Evolutionary conservation across 2,329 filamentous ascomycete genomes (phyloP).

Genomic region (Penicillium carneum): DNA sequence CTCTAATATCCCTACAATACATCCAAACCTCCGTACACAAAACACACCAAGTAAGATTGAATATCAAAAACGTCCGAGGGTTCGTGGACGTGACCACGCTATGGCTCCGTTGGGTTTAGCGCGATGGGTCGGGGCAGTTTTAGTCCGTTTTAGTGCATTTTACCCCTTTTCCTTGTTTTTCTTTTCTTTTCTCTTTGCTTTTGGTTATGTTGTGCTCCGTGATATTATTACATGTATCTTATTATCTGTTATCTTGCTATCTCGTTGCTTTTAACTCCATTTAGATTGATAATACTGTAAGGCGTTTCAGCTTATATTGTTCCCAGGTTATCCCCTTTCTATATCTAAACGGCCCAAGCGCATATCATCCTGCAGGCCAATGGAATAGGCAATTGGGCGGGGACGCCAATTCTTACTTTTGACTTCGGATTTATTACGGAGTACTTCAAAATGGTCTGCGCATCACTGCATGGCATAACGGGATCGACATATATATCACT

Average conservation of each 20-base stretch:
- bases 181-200: neutral
- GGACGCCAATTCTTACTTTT: neutral
- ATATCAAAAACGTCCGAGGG: conserved; percentile 13
- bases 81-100: neutral
- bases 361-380: conserved; percentile 11
- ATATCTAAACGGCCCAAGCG: conserved; percentile 16
- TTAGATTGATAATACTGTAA: neutral
- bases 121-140: neutral
- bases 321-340: neutral
- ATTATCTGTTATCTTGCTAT: neutral
- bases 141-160: too few relatives aligned
- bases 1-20: neutral
- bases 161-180: conserved; percentile 10
- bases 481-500: conserved; percentile 12
- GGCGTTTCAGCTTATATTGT: conserved; percentile 4
- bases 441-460: conserved; percentile 8
- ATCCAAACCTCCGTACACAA: neutral
- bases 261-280: neutral
- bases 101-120: conserved; percentile 10
- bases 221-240: neutral
- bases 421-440: neutral
- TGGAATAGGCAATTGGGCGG: conserved; percentile 11
- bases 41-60: neutral
- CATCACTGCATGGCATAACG: conserved; percentile 9
- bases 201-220: neutral